Evolutionary conservation across 176 grass and related monocot species (phyloP), one percentile per base, ranked within the genome.

Genomic region (Musa troglodytarum): DNA sequence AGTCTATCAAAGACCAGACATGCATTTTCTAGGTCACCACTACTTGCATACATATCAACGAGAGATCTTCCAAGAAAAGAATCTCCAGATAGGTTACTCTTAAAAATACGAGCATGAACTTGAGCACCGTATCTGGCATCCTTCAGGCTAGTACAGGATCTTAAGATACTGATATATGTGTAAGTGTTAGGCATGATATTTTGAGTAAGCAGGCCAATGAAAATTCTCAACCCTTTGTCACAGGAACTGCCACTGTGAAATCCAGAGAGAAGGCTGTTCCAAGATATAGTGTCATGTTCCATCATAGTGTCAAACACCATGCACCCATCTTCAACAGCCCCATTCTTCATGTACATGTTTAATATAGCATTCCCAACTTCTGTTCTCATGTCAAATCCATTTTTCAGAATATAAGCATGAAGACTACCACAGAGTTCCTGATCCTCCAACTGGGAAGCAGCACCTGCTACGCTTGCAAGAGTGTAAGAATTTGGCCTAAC

Each of bases 31-130:
- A 83, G 59, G 58, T 72, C 77, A 26, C 85, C 65, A 10, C 65
- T 83, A 75, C 81, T 68, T 43, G 71, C 77, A 72, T 83, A 92
- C 77, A 82, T 84, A 76, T 88, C 85, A 73, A 85, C 63, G 66
- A 83, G 59, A 62, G 77, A 65, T 78, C 22, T 85, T 63, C 74
- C 79, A 83, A 88, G 16, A 76, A 83, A 52, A 76, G 28, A 49
- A 78, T 81, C 89, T 54, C 69, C 63, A 88, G 71, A 65, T 68
- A 85, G 65, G 5, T 70, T 73, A 6, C 68, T 69, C 78, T 87
- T 85, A 58, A 85, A 49, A 81, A 83, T 53, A 80, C 68, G 53
- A 69, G 69, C 54, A 75, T 83, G 88, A 78, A 87, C 77, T 71
- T 87, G 83, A 55, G 17, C 57, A 11, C 80, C 65, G 52, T 63